Evolutionary conservation across 2,329 filamentous ascomycete species (phyloP).

Genomic region (Cladophialophora yegresii): DNA sequence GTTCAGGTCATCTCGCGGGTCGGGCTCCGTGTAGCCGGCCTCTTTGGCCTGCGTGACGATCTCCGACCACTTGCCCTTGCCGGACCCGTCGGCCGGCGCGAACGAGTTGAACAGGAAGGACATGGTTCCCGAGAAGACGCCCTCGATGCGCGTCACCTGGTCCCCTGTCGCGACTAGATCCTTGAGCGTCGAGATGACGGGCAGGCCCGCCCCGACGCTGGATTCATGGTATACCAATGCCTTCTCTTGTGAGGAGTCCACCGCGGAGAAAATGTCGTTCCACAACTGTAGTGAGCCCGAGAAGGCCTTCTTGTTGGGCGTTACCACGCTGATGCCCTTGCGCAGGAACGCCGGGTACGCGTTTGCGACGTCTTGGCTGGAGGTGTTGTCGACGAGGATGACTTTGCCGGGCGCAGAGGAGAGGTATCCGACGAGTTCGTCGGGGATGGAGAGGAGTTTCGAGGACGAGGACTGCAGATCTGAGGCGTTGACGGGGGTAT

Average conservation of each 20-base stretch:
- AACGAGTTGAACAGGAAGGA: conserved; percentile 98
- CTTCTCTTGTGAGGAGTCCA: conserved; percentile 48
- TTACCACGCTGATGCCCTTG: conserved; percentile 85
- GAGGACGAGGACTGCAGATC: conserved; percentile 65
- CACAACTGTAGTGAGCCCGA: conserved; percentile 78
- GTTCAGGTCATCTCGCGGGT: conserved; percentile 83
- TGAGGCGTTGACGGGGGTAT: conserved; percentile 58
- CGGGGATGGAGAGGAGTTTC: conserved; percentile 62
- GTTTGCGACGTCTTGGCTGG: conserved; percentile 80
- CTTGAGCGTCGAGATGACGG: conserved; percentile 88
- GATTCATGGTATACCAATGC: conserved; percentile 94
- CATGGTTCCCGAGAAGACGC: conserved; percentile 96
- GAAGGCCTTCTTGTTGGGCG: conserved; percentile 98
- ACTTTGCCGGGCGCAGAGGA: conserved; percentile 73
- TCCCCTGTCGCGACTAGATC: conserved; percentile 95
- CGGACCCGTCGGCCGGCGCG: conserved; percentile 73
- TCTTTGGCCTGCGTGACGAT: conserved; percentile 92
- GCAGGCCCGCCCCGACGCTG: conserved; percentile 88
- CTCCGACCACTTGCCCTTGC: conserved; percentile 77
- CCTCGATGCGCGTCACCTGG: conserved; percentile 86
- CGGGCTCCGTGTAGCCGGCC: conserved; percentile 87
- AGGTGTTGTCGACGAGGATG: conserved; percentile 93
- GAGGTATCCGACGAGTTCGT: conserved; percentile 76
- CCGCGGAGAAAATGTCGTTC: conserved; percentile 82
- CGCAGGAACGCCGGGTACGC: conserved; percentile 79